phyloP scores from a whole-genome alignment of 2,329 filamentous ascomycete genomes.

The Hypomyces perniciosus region DNA sequence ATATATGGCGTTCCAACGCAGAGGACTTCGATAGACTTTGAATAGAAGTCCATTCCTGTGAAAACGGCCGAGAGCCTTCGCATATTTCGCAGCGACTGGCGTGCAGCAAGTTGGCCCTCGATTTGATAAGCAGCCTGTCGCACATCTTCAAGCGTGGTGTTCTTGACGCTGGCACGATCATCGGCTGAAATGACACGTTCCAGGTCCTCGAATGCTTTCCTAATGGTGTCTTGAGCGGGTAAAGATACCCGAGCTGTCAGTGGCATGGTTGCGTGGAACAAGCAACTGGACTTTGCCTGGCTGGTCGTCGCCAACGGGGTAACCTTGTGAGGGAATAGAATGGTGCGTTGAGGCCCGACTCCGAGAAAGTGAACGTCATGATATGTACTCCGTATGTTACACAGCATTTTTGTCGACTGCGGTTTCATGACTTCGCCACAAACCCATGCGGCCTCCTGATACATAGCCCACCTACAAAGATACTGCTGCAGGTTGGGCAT shows the following conservation, averaged over 20 bases:
- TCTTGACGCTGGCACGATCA: background rate
- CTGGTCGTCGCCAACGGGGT: too few relatives aligned
- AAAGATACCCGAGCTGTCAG: background rate
- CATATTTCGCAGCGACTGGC: constrained; percentile 37
- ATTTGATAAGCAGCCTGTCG: constrained; percentile 29
- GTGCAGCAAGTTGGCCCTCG: constrained; percentile 32
- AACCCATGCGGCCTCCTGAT: too few relatives aligned
- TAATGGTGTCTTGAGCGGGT: background rate
- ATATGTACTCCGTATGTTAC: too few relatives aligned
- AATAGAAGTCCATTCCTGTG: constrained; percentile 35
- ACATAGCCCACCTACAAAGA: background rate
- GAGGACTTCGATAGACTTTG: constrained; percentile 34
- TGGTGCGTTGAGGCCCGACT: too few relatives aligned
- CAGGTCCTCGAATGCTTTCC: constrained; percentile 1
- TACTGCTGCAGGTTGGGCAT: too few relatives aligned
- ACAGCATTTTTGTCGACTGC: too few relatives aligned
- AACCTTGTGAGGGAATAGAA: too few relatives aligned
- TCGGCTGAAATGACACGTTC: background rate
- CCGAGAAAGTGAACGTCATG: too few relatives aligned
- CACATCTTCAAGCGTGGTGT: constrained; percentile 32
- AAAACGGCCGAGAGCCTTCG: constrained; percentile 37
- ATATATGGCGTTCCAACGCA: constrained; percentile 43
- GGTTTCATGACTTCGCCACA: too few relatives aligned
- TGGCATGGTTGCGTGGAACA: background rate
- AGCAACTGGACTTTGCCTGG: too few relatives aligned